Evolutionary conservation across 345 rosid genomes (phyloP).

Genomic region (Stellera chamaejasme): DNA sequence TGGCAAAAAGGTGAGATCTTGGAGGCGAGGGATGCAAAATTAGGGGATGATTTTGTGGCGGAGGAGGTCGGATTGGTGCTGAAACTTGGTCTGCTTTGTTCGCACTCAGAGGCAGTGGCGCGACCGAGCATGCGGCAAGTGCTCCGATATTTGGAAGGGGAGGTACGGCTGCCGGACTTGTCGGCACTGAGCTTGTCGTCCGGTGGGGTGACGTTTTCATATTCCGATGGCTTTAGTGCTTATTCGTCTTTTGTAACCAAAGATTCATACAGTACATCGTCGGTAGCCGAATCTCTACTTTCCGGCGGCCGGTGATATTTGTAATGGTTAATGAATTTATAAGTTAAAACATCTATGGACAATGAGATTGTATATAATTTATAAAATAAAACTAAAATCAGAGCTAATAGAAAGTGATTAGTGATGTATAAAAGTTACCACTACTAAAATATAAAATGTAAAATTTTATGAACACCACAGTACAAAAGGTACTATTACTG

Average conservation of each 20-base stretch:
- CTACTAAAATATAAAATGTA: too few relatives aligned
- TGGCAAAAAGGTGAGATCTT: slow-evolving; percentile 30
- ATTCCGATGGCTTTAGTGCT: not conserved
- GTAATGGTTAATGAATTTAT: too few relatives aligned
- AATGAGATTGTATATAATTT: too few relatives aligned
- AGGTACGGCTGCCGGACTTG: slow-evolving; percentile 32
- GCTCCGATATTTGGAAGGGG: slow-evolving; percentile 19
- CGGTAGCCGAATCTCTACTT: not conserved
- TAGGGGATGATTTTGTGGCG: slow-evolving; percentile 10
- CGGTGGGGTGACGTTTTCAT: not conserved
- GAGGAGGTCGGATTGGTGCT: slow-evolving; percentile 20
- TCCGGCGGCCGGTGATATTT: not conserved
- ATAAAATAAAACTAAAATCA: too few relatives aligned
- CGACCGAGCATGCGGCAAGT: slow-evolving; percentile 25
- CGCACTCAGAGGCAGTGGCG: slow-evolving; percentile 12
- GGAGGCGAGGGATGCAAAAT: slow-evolving; percentile 17
- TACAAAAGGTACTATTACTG: too few relatives aligned
- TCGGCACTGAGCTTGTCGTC: slow-evolving; percentile 19
- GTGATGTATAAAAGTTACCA: too few relatives aligned
- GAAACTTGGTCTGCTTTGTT: slow-evolving; percentile 31
- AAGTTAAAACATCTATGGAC: too few relatives aligned
- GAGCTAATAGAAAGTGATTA: too few relatives aligned
- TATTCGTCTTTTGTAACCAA: too few relatives aligned
- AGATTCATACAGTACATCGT: not conserved
- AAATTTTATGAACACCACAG: too few relatives aligned